Evolutionary conservation across 768 basidiomycete genomes (phyloP), one percentile per base, ranked within the genome.

Genomic region (Leccinum incarnatum): DNA sequence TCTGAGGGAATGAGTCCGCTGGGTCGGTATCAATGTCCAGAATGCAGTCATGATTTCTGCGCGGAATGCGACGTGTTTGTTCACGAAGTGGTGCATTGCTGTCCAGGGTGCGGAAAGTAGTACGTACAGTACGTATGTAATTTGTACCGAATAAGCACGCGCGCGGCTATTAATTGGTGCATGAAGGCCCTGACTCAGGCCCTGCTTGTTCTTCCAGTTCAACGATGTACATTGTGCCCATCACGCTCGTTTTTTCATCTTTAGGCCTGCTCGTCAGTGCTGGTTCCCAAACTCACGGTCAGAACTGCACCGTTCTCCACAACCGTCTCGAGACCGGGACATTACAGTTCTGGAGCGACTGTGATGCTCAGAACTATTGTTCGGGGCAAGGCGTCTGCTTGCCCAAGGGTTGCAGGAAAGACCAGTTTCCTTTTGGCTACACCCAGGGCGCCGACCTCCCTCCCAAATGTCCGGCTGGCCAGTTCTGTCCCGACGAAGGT

Each of bases 41-140:
- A 91, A 23, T 98, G 97, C 75, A 66, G 73, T 2, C 77, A 89
- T 52, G 89, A 97, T 69, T 99, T 98, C 69, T 98, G 97, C 70
- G 82, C 87, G 25, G 95, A 98, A 51, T 99, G 97, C 70, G 97
- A 99, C 75, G 83, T 96, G 19, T 97, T 98, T 68, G 87, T 98
- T 5, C 97, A 98, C 66, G 93, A 96, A 61, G 93, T 94, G 21
- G 79, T 98, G 19, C 96, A 98, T 69, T 93, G 91, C 59, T 99
- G 96, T 77, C 95, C 96, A 0, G 91, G 89, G 10, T 93, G 90
- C 62, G 88, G 87, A 52, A 79, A 79, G 59, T 81, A 74, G 83
- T 40, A 37, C 21, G 52, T 61, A 49, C 57, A 34, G 32, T 34
- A 34, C 32, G 12, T 34, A 34, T 64, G 4, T n/a, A 40, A 65